Evolutionary conservation across 1,139 yeast species (phyloP), one percentile per base, ranked within the genome.

Genomic region (Tardiomyces depauwii): DNA sequence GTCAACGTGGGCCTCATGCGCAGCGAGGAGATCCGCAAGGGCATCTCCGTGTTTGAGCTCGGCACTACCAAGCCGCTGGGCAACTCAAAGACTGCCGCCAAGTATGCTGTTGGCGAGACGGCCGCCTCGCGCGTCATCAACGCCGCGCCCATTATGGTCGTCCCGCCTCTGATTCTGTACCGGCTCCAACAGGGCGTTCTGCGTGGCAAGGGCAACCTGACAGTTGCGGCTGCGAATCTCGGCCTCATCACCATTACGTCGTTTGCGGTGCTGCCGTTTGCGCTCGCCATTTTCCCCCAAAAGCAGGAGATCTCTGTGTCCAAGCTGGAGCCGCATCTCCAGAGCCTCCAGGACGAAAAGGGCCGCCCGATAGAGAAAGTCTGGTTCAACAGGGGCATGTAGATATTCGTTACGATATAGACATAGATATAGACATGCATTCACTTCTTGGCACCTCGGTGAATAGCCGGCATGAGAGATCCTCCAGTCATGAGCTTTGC

Each of bases 91-190:
- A 76, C 72, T 38, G 98, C 98, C 10, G 98, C 98, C 0, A 63
- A 77, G 47, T 74, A 82, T 52, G 98, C 98, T 0, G 98, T 91
- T 42, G 96, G 95, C 18, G 97, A 91, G 66, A 91, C 98, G 14
- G 97, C 97, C 2, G 80, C 91, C 40, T 84, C 95, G 45, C 75
- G 98, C 61, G 95, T 91, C 44, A 84, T 91, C 56, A 91, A 88
- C 61, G 96, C 97, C 19, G 86, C 98, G 0, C 98, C 98, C 18
- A 76, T 91, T 56, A 91, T 91, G 98, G 98, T 85, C 19, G 66
- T 91, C 21, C 98, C 98, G 1, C 96, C 98, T 1, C 72, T 91
- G 56, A 62, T 86, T 27, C 72, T 91, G 48, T 87, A 87, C 45
- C 76, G 73, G 60, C 71, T 91, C 53, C 97, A 91, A 67, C 75